Evolutionary conservation across 495 filamentous ascomycete species (phyloP).

Genomic region (Oleoguttula mirabilis): DNA sequence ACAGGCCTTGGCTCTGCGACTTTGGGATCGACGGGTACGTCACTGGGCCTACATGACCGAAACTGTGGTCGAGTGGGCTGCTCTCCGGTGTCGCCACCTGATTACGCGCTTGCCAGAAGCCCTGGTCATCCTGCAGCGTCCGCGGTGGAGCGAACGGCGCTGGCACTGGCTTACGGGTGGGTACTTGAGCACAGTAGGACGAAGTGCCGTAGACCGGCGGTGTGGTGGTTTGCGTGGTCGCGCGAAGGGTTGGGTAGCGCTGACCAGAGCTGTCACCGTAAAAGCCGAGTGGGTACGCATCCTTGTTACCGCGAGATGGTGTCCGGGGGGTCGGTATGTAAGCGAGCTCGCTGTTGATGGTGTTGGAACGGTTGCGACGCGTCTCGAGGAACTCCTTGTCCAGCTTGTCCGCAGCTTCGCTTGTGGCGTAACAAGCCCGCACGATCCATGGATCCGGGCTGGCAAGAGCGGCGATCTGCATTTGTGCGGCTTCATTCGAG

Average conservation of each 20-base stretch:
- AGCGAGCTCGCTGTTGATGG: conserved; percentile 9
- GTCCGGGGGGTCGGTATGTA: conserved; percentile 10
- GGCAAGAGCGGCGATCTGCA: conserved; percentile 6
- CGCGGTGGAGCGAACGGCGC: not conserved
- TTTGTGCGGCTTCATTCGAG: not conserved
- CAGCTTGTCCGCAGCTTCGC: not conserved
- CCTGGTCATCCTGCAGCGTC: no score
- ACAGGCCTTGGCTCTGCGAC: conserved; percentile 6
- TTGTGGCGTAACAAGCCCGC: not conserved
- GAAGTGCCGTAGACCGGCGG: conserved; percentile 5
- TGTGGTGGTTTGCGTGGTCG: not conserved
- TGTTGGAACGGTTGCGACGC: not conserved
- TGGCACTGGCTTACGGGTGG: conserved; percentile 6
- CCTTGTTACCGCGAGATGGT: conserved; percentile 11
- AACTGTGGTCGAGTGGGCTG: no score
- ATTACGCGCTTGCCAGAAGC: no score
- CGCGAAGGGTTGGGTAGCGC: conserved; percentile 8
- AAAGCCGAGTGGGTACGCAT: conserved; percentile 16
- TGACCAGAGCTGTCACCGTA: conserved; percentile 13
- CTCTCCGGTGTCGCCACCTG: no score
- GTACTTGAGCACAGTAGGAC: conserved; percentile 2
- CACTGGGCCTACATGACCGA: not conserved
- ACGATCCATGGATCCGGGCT: not conserved
- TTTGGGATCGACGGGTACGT: conserved; percentile 4
- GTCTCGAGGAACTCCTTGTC: not conserved